These are phyloP conservation scores for Arachis stenosperma DNA, from an alignment of 306 rosid genomes.

Conservation along the genomic window DNA sequence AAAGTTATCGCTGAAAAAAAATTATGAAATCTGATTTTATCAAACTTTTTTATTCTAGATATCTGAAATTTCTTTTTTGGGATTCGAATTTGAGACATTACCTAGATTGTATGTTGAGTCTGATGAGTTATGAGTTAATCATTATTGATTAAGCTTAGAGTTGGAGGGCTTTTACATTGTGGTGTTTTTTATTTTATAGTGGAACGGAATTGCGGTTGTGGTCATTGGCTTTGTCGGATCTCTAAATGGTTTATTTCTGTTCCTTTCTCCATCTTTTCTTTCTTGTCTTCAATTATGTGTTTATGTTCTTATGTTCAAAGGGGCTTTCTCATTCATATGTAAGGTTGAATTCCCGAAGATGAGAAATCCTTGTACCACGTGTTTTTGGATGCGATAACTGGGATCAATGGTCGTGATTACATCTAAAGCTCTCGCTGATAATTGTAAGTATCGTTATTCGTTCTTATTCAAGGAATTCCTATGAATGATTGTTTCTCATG, in stretches of 20 bases:
- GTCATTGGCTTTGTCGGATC: not conserved
- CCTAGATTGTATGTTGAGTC: conserved; percentile 30
- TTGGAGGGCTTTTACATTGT: not conserved
- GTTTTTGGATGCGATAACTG: not conserved
- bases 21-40: conserved; percentile 34
- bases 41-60: not conserved
- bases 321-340: not conserved
- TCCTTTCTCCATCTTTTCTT: not conserved
- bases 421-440: not conserved
- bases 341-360: not conserved
- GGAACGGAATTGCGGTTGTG: conserved; percentile 3
- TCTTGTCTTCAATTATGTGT: not conserved
- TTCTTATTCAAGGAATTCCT: not conserved
- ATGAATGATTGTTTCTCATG: not conserved
- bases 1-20: conserved; percentile 28
- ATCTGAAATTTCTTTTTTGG: not conserved
- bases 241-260: no score
- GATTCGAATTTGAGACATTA: not conserved
- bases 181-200: not conserved
- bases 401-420: not conserved
- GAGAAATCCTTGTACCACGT: no score
- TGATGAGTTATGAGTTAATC: conserved; percentile 38
- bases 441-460: not conserved
- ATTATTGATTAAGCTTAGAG: conserved; percentile 27
- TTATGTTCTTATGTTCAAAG: not conserved